Evolutionary conservation across 2,329 filamentous ascomycete genomes (phyloP).

Genomic region (Sporothrix brasiliensis): DNA sequence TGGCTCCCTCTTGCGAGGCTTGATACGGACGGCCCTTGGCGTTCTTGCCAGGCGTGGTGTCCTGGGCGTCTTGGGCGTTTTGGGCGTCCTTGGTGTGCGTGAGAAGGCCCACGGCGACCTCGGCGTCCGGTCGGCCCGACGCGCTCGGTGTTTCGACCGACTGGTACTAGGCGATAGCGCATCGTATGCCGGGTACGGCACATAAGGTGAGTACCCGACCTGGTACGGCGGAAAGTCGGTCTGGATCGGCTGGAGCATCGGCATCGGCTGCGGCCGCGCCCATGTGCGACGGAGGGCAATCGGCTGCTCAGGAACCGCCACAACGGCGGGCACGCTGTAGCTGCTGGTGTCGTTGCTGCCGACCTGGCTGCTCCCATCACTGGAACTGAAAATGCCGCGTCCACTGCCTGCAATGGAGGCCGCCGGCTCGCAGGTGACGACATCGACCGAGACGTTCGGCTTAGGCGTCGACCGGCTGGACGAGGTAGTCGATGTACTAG

Average conservation of each 20-base stretch:
- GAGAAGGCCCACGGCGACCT: slow-evolving; percentile 4
- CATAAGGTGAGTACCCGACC: slow-evolving; percentile 1
- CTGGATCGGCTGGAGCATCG: slow-evolving; percentile 16
- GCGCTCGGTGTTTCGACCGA: neutral
- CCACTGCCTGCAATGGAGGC: neutral
- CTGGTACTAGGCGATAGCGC: neutral
- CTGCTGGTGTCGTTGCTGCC: neutral
- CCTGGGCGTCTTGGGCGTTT: slow-evolving; percentile 6
- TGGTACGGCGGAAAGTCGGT: slow-evolving; percentile 9
- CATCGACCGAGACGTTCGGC: neutral
- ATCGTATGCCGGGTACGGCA: neutral
- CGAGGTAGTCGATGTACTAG: neutral
- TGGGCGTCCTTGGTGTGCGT: neutral
- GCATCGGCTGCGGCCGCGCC: slow-evolving; percentile 1
- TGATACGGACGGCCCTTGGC: slow-evolving; percentile 15
- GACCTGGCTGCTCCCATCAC: neutral
- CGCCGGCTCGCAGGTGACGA: neutral
- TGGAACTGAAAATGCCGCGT: neutral
- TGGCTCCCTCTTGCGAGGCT: neutral
- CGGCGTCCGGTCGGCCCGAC: neutral
- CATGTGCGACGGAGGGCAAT: slow-evolving; percentile 16
- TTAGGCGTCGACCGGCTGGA: neutral
- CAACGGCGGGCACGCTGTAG: neutral
- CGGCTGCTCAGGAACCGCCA: neutral
- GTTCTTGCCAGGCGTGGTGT: slow-evolving; percentile 1